Evolutionary conservation across 805 yeast species (phyloP), one percentile per base, ranked within the genome.

Genomic region (Debaryomyces castellii): DNA sequence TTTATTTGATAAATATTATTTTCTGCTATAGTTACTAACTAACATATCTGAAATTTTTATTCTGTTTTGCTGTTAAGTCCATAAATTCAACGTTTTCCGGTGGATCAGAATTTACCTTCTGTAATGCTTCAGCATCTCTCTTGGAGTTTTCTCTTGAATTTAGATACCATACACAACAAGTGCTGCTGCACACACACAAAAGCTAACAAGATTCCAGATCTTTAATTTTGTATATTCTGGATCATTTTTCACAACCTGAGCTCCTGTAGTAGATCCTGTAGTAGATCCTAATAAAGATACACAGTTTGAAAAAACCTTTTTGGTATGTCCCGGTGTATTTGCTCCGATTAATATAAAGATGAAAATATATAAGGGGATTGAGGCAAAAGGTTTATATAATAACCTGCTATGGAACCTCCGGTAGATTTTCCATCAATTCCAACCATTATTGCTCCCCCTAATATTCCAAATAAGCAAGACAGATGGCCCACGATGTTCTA

Each of bases 21-120:
- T 12, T 7, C 5, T 14, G 16, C 16, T 7, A n/a, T n/a, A 12
- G 11, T 28, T 28, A 7, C n/a, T 12, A 12, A 28, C 8, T 8
- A 22, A 22, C 24, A 22, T 39, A 39, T 39, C 85, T 68, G 56
- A 81, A 81, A 43, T 64, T 64, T 4, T 77, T 77, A 59, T 80
- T 81, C 57, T 80, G 77, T 44, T 62, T 64, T 53, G 78, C 83
- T 3, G 84, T 80, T 57, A 77, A 61, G 51, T 80, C 84, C 21
- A 74, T 71, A 51, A 73, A 76, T 53, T 77, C 81, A 44, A 68
- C 60, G 39, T 76, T 62, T 42, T 74, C 73, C 5, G 16, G 63
- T 51, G 56, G 52, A 4, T 17, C 17, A 5, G 36, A 33, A 9
- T 33, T 11, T 7, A 14, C 12, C 20, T 36, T 18, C 12, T 6